Evolutionary conservation across 2,329 filamentous ascomycete species (phyloP).

Genomic region (Aureobasidium sp.): DNA sequence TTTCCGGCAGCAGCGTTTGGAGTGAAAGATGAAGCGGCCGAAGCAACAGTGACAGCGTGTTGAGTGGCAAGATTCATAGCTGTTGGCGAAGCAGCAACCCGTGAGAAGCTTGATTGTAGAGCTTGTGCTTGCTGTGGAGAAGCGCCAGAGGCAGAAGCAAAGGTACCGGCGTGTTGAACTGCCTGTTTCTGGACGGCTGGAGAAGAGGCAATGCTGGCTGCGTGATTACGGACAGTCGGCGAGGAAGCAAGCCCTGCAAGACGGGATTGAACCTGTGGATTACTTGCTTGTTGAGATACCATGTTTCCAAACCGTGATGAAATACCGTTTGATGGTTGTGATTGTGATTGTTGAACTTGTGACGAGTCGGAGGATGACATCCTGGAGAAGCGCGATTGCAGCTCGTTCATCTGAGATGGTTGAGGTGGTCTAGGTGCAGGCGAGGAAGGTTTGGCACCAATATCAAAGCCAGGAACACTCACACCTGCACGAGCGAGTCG

Average conservation of each 20-base stretch:
- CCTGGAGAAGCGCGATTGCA: conserved; percentile 58
- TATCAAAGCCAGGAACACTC: conserved; percentile 70
- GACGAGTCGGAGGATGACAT: conserved; percentile 29
- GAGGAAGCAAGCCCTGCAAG: conserved; percentile 56
- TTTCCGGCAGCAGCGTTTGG: conserved; percentile 36
- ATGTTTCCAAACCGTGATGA: conserved; percentile 15
- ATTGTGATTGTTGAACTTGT: conserved; percentile 9
- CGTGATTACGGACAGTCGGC: conserved; percentile 33
- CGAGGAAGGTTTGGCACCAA: conserved; percentile 44
- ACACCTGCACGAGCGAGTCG: conserved; percentile 68
- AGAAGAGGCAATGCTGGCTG: not conserved
- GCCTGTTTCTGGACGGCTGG: conserved; percentile 7
- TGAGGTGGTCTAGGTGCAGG: conserved; percentile 25
- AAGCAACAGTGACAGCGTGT: conserved; percentile 1
- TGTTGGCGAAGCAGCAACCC: not conserved
- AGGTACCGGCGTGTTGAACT: conserved; percentile 2
- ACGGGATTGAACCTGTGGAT: conserved; percentile 57
- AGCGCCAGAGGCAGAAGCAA: not conserved
- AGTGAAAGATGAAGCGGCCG: conserved; percentile 20
- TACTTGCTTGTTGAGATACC: conserved; percentile 40
- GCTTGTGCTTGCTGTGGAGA: conserved; percentile 7
- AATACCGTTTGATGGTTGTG: not conserved
- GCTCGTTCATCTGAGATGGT: conserved; percentile 51
- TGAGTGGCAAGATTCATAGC: conserved; percentile 4
- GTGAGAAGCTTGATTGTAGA: conserved; percentile 10